A percentile compares a stretch with the other conserved stretches of the same genome.
These are phyloP conservation scores for Phialophora macrospora DNA, from an alignment of 2,329 filamentous ascomycete species.

Conservation along the genomic window DNA sequence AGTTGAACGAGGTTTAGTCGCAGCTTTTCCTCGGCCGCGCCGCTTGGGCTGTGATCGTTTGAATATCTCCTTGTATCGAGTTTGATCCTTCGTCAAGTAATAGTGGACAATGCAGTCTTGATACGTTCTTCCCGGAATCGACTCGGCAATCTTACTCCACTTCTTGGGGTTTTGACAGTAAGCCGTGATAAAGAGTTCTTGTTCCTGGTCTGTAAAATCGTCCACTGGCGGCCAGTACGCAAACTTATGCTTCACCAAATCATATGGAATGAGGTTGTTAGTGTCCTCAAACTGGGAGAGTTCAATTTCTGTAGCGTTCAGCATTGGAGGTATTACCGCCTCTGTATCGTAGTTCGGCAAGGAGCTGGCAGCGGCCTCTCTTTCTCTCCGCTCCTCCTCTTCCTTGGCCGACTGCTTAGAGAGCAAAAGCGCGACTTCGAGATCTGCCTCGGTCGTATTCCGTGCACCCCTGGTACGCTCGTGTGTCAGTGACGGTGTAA, in stretches of 20 bases:
- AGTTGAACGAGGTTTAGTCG: constrained; percentile 52
- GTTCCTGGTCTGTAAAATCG: constrained; percentile 55
- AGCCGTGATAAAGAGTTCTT: constrained; percentile 53
- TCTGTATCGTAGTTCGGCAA: constrained; percentile 53
- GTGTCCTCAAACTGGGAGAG: constrained; percentile 53
- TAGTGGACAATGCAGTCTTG: constrained; percentile 58
- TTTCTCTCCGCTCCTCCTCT: constrained; percentile 51
- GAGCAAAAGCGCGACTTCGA: constrained; percentile 54
- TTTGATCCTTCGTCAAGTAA: constrained; percentile 56
- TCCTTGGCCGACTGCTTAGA: constrained; percentile 56
- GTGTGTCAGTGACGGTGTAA: constrained; percentile 44
- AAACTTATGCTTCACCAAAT: constrained; percentile 50
- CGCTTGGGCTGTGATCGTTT: constrained; percentile 52
- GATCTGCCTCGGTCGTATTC: constrained; percentile 56
- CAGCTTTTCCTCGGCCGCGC: constrained; percentile 45
- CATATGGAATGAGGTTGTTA: constrained; percentile 50
- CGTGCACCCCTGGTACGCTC: constrained; percentile 52
- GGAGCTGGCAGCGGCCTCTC: constrained; percentile 51
- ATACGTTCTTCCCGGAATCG: constrained; percentile 52
- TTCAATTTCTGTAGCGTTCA: constrained; percentile 48
- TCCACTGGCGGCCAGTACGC: constrained; percentile 53
- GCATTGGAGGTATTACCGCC: constrained; percentile 56
- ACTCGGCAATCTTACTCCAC: constrained; percentile 58
- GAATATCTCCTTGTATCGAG: constrained; percentile 57
- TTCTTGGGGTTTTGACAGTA: constrained; percentile 57